Evolutionary conservation across 257 asterid genomes (phyloP).

Genomic region (Linaria vulgaris): DNA sequence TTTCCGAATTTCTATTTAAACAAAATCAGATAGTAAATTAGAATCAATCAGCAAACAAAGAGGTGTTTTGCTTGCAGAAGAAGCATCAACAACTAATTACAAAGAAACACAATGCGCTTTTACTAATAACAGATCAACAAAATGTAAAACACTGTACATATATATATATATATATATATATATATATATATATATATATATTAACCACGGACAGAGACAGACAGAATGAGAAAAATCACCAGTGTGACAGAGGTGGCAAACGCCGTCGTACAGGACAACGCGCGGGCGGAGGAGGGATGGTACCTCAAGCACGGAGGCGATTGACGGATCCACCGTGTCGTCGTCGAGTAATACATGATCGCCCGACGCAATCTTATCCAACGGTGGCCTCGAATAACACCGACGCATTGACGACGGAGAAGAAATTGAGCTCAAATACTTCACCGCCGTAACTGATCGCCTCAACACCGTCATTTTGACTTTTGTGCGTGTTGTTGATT

Average conservation of each 20-base stretch:
- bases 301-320: conserved; percentile 26
- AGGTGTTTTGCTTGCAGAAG: too few species aligned
- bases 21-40: too few species aligned
- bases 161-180: too few species aligned
- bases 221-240: conserved; percentile 34
- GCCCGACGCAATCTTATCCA: conserved; percentile 37
- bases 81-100: too few species aligned
- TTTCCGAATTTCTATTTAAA: too few species aligned
- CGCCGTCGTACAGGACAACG: conserved; percentile 86
- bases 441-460: conserved; percentile 22
- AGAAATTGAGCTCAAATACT: conserved; percentile 18
- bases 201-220: too few species aligned
- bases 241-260: conserved; percentile 81
- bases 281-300: conserved; percentile 66
- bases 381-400: conserved; percentile 26
- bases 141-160: too few species aligned
- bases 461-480: conserved; percentile 32
- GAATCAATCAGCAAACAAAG: too few species aligned
- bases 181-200: too few species aligned
- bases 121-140: too few species aligned
- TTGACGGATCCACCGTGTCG: conserved; percentile 10
- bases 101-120: neutral
- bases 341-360: conserved; percentile 32
- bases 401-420: conserved; percentile 11
- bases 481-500: too few species aligned